Evolutionary conservation across 352 stramenopile species (phyloP), one percentile per base, ranked within the genome.

Genomic region (Globisporangium emineosum): DNA sequence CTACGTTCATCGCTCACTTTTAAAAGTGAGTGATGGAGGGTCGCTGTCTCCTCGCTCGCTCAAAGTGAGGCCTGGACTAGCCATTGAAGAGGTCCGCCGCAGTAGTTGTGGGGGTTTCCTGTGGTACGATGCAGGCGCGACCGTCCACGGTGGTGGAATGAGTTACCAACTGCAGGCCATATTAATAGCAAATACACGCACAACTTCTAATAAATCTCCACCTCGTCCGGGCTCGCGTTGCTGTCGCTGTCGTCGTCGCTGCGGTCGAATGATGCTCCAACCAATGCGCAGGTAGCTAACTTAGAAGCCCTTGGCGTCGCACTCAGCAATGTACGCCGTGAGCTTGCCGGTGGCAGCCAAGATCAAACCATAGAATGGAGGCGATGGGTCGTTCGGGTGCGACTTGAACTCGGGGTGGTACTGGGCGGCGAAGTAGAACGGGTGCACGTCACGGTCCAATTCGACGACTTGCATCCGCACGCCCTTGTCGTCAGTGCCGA

Each of bases 371-470:
- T 98, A 77, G 83, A 99, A 99, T 32, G 97, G 97, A 59, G 98
- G 98, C 66, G 94, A 99, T 15, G 98, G 98, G 55, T 93, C 86
- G 55, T 96, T 89, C 60, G 98, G 98, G 64, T 98, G 83, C 55
- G 89, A 98, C 79, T 98, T 98, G 79, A 99, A 99, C 80, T 99
- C 97, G 25, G 97, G 98, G 86, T 99, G 98, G 80, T 99, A 99
- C 84, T 99, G 98, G 66, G 89, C 95, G 25, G 95, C 98, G 53
- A 99, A 98, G 86, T 98, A 99, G 83, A 98, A 99, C 33, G 98
- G 97, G 83, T 99, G 98, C 52, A 90, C 75, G 43, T 96, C 82
- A 54, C 85, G 82, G 60, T 96, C 88, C 23, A 99, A 82, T 77
- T 99, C 98, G 21, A 98, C 83, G 57, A 99, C 96, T 79, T 99